Conservation (phyloP, 2,329 filamentous ascomycete genomes). For the Botrytis paeoniae region DNA sequence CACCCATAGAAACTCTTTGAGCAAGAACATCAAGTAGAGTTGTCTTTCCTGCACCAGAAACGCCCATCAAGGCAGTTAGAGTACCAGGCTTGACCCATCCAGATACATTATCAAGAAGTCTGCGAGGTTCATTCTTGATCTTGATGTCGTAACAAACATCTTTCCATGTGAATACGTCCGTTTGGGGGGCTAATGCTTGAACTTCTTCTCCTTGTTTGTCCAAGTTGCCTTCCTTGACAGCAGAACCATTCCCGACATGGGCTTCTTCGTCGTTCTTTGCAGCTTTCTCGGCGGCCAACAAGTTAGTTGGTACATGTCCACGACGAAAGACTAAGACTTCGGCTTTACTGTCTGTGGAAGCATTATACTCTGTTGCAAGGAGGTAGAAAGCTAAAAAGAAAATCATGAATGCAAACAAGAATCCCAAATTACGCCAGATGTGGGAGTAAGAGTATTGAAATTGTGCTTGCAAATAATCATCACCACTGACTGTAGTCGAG, state of each 20-base stretch:
- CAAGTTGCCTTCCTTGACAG: slow-evolving; percentile 22
- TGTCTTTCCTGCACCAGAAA: slow-evolving; percentile 80
- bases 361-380: slow-evolving; percentile 58
- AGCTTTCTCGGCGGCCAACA: slow-evolving; percentile 40
- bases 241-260: slow-evolving; percentile 10
- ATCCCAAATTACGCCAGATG: slow-evolving; percentile 57
- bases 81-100: slow-evolving; percentile 74
- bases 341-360: slow-evolving; percentile 69
- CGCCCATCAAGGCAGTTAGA: slow-evolving; percentile 67
- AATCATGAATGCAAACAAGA: slow-evolving; percentile 62
- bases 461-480: slow-evolving; percentile 52
- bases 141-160: slow-evolving; percentile 69
- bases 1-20: slow-evolving; percentile 79
- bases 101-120: slow-evolving; percentile 66
- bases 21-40: slow-evolving; percentile 81
- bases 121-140: slow-evolving; percentile 61
- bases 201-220: slow-evolving; percentile 30
- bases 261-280: slow-evolving; percentile 34
- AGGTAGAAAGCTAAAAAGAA: slow-evolving; percentile 64
- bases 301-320: slow-evolving; percentile 44
- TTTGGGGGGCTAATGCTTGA: slow-evolving; percentile 33
- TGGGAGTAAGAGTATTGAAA: slow-evolving; percentile 55
- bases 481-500: slow-evolving; percentile 51
- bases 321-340: slow-evolving; percentile 74
- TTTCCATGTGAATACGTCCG: slow-evolving; percentile 37